Evolutionary conservation across 305 asterid species (phyloP), one percentile per base, ranked within the genome.

Genomic region (Fraxinus floribunda): DNA sequence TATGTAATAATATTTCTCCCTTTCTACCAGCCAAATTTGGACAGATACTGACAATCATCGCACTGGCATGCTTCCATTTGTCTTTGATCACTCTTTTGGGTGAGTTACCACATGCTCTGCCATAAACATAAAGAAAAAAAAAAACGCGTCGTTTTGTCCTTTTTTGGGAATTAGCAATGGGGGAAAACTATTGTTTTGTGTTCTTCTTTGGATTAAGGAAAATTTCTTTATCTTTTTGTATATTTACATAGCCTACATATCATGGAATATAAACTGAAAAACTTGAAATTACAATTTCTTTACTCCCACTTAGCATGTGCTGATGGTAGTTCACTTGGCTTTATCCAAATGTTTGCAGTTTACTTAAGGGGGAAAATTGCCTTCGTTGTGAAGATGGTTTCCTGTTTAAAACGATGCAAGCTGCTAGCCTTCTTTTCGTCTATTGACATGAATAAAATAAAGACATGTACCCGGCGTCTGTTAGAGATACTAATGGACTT

Each of bases 61-160:
- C 10, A 79, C 96, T 70, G 99, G 99, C 89, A 94, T 95, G 98
- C 97, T 95, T 81, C 98, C 98, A 20, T 93, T 95, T 78, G 98
- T 95, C 79, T 95, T 93, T 85, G 93, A 92, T 84, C 95, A 93
- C 83, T 88, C 97, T 34, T 95, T 95, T 80, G 97, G 98, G 98
- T 95, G 87, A 78, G 93, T 41, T 81, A 11, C 68, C 82, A 38
- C 20, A 32, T 11, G 22, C 0, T 18, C 60, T 24, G 13, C 38
- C 26, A 68, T 11, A 24, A 24, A 29, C 35, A 29, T 1, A 62
- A 4, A 15, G 18, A 15, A 46, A 46, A 29, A 15, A 46, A 13
- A 11, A 29, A 9, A 8, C 3, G 3, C 3, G 20, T 68, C 16
- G 9, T 62, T 11, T 66, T 26, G 7, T 29, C 75, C n/a, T 13